Evolutionary conservation across 495 filamentous ascomycete species (phyloP).

Genomic region (Xylaria grammica): DNA sequence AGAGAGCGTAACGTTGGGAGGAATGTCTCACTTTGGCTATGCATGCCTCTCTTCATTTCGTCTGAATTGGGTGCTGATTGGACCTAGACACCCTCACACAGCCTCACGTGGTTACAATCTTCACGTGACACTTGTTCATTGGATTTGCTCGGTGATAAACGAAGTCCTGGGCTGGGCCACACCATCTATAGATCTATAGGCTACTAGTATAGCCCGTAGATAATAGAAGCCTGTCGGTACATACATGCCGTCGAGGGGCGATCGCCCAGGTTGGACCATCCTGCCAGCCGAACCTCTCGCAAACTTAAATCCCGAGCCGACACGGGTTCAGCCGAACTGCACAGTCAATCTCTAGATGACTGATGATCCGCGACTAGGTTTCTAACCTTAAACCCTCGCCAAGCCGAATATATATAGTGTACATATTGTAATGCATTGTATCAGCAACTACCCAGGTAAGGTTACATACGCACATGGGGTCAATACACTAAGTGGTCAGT

Average conservation of each 20-base stretch:
- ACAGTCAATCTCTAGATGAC: background rate
- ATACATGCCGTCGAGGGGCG: no score
- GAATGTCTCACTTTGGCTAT: no score
- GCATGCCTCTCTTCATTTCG: background rate
- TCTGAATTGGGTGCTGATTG: slow-evolving; percentile 12
- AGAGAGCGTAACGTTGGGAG: no score
- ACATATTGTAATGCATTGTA: no score
- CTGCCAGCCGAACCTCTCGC: background rate
- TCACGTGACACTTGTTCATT: slow-evolving; percentile 11
- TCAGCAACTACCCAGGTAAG: no score
- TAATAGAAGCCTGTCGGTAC: no score
- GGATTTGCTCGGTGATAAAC: background rate
- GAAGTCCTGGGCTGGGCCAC: no score
- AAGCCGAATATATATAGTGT: no score
- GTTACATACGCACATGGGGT: background rate
- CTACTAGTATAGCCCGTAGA: no score
- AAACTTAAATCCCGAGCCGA: background rate
- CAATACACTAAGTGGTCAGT: slow-evolving; percentile 9
- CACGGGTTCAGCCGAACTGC: slow-evolving; percentile 14
- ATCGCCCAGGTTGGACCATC: no score
- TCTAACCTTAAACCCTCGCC: background rate
- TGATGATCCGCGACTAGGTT: slow-evolving; percentile 1
- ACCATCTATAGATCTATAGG: no score
- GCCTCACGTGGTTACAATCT: slow-evolving; percentile 15
- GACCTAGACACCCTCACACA: background rate